phyloP scores from a whole-genome alignment of 495 filamentous ascomycete species.

The Immersiella caudata region DNA sequence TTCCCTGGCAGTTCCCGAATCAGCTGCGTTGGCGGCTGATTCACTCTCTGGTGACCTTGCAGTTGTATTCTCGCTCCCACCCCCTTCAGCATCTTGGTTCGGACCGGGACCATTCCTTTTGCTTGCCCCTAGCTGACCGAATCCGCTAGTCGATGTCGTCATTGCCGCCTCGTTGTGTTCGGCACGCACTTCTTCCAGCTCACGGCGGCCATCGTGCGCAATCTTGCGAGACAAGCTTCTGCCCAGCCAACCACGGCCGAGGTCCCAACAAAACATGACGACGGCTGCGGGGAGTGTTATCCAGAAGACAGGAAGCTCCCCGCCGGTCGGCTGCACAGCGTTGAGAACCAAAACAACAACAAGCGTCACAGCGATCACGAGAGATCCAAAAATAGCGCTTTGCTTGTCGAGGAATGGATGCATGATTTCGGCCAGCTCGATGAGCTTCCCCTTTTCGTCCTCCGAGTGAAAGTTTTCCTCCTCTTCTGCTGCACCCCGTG shows the following conservation, averaged over 20 bases:
- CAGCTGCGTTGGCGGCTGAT: not conserved
- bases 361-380: conserved; percentile 64
- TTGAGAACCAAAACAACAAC: conserved; percentile 62
- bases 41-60: not conserved
- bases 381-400: conserved; percentile 60
- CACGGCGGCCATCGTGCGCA: conserved; percentile 54
- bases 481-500: conserved; percentile 57
- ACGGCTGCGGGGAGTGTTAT: conserved; percentile 65
- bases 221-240: conserved; percentile 62
- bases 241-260: conserved; percentile 59
- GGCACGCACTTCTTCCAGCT: conserved; percentile 50
- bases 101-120: not conserved
- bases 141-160: not conserved
- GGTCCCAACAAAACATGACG: conserved; percentile 65
- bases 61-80: not conserved
- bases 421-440: conserved; percentile 69
- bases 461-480: conserved; percentile 49
- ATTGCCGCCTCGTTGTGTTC: conserved; percentile 32
- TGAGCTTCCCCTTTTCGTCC: conserved; percentile 51
- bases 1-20: not conserved
- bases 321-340: conserved; percentile 49
- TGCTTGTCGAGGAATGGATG: conserved; percentile 68
- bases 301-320: conserved; percentile 58
- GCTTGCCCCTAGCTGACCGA: not conserved
- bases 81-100: not conserved